Conservation (phyloP, 306 rosid species). For the Cucurbita ficifolia region DNA sequence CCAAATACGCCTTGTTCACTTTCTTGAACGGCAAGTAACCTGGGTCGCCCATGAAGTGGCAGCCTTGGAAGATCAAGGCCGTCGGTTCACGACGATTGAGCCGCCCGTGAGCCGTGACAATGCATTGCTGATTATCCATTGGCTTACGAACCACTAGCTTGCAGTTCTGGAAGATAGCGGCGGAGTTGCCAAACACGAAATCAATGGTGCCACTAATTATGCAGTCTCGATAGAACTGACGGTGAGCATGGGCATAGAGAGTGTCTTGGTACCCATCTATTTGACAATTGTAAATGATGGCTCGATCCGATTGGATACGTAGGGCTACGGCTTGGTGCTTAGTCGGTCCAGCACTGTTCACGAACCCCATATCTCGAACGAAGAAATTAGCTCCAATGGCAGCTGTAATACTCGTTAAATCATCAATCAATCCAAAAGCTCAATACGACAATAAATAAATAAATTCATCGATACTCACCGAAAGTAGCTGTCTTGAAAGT, state of each 20-base stretch:
- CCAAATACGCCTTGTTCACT: constrained; percentile 15
- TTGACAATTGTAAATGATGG: constrained; percentile 17
- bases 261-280: constrained; percentile 21
- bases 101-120: constrained; percentile 37
- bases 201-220: constrained; percentile 16
- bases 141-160: constrained; percentile 20
- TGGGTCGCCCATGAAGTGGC: constrained; percentile 22
- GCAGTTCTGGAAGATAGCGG: constrained; percentile 21
- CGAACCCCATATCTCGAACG: constrained; percentile 22
- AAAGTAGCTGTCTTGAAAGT: constrained; percentile 32
- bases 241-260: constrained; percentile 14
- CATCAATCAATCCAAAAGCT: background rate
- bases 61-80: constrained; percentile 24
- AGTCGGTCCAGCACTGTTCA: constrained; percentile 10
- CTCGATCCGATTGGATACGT: constrained; percentile 6
- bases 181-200: constrained; percentile 14
- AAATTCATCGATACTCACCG: constrained; percentile 8
- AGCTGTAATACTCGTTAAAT: constrained; percentile 7
- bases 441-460: no score
- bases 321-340: constrained; percentile 25
- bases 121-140: constrained; percentile 9
- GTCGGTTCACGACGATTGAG: background rate
- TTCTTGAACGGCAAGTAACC: background rate
- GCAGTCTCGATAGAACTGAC: constrained; percentile 21
- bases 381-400: constrained; percentile 29